Conservation (phyloP, 2,329 filamentous ascomycete species). For the Talaromyces sp. region DNA sequence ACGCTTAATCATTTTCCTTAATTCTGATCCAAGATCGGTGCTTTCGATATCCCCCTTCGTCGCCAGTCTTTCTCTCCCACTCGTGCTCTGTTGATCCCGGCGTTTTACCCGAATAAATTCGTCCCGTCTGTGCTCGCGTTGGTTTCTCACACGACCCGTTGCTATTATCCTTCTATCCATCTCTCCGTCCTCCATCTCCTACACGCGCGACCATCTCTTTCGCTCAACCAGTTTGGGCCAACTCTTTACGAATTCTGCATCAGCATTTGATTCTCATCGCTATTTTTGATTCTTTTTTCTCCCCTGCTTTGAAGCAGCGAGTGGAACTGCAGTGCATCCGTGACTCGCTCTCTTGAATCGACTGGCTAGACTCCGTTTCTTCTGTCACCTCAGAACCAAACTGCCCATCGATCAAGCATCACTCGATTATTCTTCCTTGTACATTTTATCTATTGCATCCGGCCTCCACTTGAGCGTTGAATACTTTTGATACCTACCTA, state of each 20-base stretch:
- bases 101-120: background rate
- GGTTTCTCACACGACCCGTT: slow-evolving; percentile 1
- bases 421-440: slow-evolving; percentile 11
- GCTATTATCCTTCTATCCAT: background rate
- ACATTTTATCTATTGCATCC: slow-evolving; percentile 11
- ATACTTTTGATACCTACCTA: background rate
- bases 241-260: background rate
- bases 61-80: background rate
- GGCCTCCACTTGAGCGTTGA: background rate
- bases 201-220: background rate
- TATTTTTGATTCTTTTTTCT: slow-evolving; percentile 15
- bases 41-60: background rate
- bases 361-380: background rate
- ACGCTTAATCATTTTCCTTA: slow-evolving; percentile 4
- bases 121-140: background rate
- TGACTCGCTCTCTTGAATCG: background rate
- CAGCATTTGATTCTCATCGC: slow-evolving; percentile 1
- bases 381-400: slow-evolving; percentile 4
- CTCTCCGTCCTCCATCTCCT: background rate
- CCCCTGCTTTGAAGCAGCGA: slow-evolving; percentile 15
- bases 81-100: background rate
- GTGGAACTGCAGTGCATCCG: slow-evolving; percentile 33
- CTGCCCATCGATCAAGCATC: slow-evolving; percentile 8
- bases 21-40: slow-evolving; percentile 1
- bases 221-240: background rate